Evolutionary conservation across 2,329 filamentous ascomycete genomes (phyloP).

Genomic region (Cladophialophora exuberans): DNA sequence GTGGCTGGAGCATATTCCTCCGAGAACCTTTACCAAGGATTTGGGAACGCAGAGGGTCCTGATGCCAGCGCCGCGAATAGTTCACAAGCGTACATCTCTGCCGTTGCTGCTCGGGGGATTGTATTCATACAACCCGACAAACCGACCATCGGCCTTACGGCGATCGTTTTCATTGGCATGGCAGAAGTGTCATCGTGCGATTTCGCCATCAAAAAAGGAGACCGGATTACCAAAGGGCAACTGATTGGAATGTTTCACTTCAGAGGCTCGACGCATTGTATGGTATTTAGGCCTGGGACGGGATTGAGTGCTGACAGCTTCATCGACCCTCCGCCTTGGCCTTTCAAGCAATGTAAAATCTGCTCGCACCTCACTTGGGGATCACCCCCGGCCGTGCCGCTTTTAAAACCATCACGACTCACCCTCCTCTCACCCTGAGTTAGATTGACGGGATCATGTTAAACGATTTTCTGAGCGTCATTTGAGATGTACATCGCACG

Average conservation of each 20-base stretch:
- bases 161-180: constrained; percentile 74
- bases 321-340: background rate
- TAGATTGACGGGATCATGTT: no score
- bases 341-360: background rate
- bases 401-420: no score
- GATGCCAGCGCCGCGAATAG: constrained; percentile 36
- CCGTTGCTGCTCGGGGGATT: constrained; percentile 69
- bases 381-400: background rate
- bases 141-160: constrained; percentile 67
- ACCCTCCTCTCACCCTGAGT: no score
- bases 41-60: constrained; percentile 42
- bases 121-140: constrained; percentile 74
- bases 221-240: constrained; percentile 69
- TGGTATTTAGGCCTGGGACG: constrained; percentile 60
- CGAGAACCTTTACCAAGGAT: constrained; percentile 58
- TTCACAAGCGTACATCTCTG: constrained; percentile 68
- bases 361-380: background rate
- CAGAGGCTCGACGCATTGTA: constrained; percentile 69
- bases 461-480: no score
- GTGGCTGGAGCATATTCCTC: constrained; percentile 67
- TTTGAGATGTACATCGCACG: background rate
- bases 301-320: background rate
- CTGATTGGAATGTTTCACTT: constrained; percentile 79
- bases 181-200: constrained; percentile 75
- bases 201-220: constrained; percentile 67